Evolutionary conservation across 257 asterid genomes (phyloP), one percentile per base, ranked within the genome.

Genomic region (Salvia rosmarinus): DNA sequence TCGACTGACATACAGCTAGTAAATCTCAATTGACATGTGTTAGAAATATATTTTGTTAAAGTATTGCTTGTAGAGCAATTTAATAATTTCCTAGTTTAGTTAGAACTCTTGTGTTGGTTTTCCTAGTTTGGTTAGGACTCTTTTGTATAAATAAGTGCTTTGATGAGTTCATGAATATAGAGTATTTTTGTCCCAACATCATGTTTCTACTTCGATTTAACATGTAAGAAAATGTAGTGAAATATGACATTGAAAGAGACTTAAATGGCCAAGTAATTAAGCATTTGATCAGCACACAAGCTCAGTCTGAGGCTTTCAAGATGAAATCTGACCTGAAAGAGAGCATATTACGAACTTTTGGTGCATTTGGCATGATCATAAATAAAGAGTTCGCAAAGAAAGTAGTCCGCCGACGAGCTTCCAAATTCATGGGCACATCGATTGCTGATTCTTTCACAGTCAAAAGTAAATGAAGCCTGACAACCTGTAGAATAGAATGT

Each of bases 361-460:
- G 99, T 16, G 99, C 98, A 79, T 61, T 67, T 52, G 99, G 99
- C 96, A 95, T 95, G 77, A 80, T 85, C 99, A 95, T 95, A 72
- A 95, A 95, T 46, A 95, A 82, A 47, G 99, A 95, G 87, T 91
- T 95, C 4, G 99, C 92, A 68, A 95, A 95, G 83, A 95, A 95
- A 58, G 98, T 91, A 55, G 88, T 88, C 66, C 99, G 89, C 4
- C 99, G 86, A 44, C 98, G 96, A 75, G 99, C 99, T 61, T 95
- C 99, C 75, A 91, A 72, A 80, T 95, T 91, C 83, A 81, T 87
- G 43, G 99, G 99, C 73, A 95, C 98, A 64, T 95, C 84, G 73
- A 85, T 90, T 58, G 99, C 99, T 51, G 98, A 95, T 80, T 95
- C 99, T 84, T 95, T 95, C 75, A 85, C 98, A 23, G 98, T 95